A percentile compares a stretch with the other conserved stretches of the same genome.
Evolutionary conservation across 306 rosid genomes (phyloP).

Genomic region (Amphicarpaea edgeworthii): DNA sequence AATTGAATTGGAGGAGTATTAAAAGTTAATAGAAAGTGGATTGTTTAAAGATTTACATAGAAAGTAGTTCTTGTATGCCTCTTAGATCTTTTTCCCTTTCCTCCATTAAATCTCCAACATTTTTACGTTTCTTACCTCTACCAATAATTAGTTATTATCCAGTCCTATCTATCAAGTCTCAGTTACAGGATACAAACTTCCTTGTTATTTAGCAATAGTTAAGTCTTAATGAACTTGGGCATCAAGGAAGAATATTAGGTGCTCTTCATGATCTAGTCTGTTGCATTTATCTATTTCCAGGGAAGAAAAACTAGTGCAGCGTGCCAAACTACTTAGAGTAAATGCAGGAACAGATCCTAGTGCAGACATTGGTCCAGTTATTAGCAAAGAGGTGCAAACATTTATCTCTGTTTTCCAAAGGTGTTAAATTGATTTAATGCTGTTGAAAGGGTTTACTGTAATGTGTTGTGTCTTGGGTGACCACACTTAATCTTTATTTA

Average conservation of each 20-base stretch:
- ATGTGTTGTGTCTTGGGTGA: too few species aligned
- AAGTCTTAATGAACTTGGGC: conserved; percentile 26
- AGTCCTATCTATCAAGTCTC: background rate
- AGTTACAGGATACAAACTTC: conserved; percentile 5
- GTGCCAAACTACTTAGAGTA: conserved; percentile 61
- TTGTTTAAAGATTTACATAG: background rate
- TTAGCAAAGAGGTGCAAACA: conserved; percentile 66
- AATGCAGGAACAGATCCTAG: conserved; percentile 71
- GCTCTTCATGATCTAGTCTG: conserved; percentile 18
- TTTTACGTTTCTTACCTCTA: background rate
- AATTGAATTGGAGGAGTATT: background rate
- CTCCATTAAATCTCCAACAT: background rate
- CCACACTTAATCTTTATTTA: too few species aligned
- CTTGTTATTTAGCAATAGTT: background rate
- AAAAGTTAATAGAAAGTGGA: background rate
- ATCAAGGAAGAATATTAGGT: background rate
- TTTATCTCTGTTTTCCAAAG: conserved; percentile 7
- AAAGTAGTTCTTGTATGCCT: background rate
- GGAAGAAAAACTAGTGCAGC: conserved; percentile 66
- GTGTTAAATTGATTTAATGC: conserved; percentile 25
- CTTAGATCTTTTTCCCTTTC: conserved; percentile 4
- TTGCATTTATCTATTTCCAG: conserved; percentile 52
- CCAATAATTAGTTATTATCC: background rate
- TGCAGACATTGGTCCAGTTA: conserved; percentile 79
- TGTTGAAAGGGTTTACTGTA: too few species aligned